These are phyloP conservation scores for Arxiozyma slooffiae DNA, from an alignment of 1,139 yeast genomes.

Conservation along the genomic window DNA sequence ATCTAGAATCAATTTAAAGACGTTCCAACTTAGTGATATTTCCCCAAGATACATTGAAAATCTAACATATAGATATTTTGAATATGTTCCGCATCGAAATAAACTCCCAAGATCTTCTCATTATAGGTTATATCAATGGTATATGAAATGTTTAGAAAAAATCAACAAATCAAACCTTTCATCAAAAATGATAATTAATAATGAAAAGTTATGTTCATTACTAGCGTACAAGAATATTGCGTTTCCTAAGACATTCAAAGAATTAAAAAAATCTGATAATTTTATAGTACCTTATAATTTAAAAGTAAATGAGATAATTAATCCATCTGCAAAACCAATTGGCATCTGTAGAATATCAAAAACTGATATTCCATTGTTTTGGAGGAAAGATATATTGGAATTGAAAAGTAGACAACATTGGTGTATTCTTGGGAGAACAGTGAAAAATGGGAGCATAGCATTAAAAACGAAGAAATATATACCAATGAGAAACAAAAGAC, in stretches of 20 bases:
- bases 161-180: background rate
- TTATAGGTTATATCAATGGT: conserved; percentile 9
- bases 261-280: conserved; percentile 13
- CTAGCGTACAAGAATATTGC: conserved; percentile 12
- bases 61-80: conserved; percentile 16
- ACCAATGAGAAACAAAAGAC: conserved; percentile 8
- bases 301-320: conserved; percentile 11
- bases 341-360: background rate
- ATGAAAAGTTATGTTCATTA: background rate
- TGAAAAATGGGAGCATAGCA: conserved; percentile 10
- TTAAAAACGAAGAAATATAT: conserved; percentile 12
- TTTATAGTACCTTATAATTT: conserved; percentile 12
- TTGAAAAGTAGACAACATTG: conserved; percentile 22
- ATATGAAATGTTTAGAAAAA: conserved; percentile 5
- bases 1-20: conserved; percentile 10
- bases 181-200: background rate
- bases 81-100: conserved; percentile 5
- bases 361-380: conserved; percentile 9
- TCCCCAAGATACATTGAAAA: conserved; percentile 21
- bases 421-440: conserved; percentile 20
- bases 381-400: conserved; percentile 15
- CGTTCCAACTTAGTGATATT: conserved; percentile 12
- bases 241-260: conserved; percentile 12
- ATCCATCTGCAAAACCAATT: conserved; percentile 3
- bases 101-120: conserved; percentile 7